Evolutionary conservation across 805 yeast species (phyloP), one percentile per base, ranked within the genome.

Genomic region (Yarrowia alimentaria): DNA sequence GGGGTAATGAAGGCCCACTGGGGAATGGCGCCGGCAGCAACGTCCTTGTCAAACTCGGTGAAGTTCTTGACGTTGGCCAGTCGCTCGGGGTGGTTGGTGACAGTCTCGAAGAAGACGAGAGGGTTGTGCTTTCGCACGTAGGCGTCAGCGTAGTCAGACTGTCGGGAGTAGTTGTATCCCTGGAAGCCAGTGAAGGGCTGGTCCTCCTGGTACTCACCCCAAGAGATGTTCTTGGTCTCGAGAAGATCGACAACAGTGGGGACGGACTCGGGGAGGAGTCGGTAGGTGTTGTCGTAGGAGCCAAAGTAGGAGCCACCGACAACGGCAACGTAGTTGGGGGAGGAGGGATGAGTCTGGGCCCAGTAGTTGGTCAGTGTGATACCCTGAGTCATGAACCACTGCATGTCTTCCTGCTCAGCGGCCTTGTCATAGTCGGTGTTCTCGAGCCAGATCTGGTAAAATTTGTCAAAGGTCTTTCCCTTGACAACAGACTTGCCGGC

Each of bases 101-200:
- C 64, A 38, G 71, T 65, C 57, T 71, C 76, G 58, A 61, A 75
- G 22, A 67, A 63, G 35, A 71, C 60, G 58, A 76, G 63, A 31
- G 79, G 79, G 64, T 73, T 74, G 66, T 74, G 78, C 61, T 77
- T 75, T 63, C 80, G 74, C 28, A 75, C 72, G 60, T 76, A 76
- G 56, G 71, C 76, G 57, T 70, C 70, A 48, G 75, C 75, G 42
- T 59, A 64, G 50, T 68, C 68, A 45, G 64, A 64, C 58, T 72
- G 75, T 64, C 73, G 68, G 13, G 66, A 61, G 63, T 61, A 76
- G 63, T 71, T 66, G 66, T 68, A 72, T 54, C 80, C 80, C 53
- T 66, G 61, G 68, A 62, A 76, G 29, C 78, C 80, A 31, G 79
- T 62, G 68, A 74, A 75, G 33, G 80, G 80, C 67, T 67, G 57